Percentiles rank a stretch among this genome's conserved stretches.
Evolutionary conservation across 306 rosid species (phyloP).

Genomic region (Luffa acutangula): DNA sequence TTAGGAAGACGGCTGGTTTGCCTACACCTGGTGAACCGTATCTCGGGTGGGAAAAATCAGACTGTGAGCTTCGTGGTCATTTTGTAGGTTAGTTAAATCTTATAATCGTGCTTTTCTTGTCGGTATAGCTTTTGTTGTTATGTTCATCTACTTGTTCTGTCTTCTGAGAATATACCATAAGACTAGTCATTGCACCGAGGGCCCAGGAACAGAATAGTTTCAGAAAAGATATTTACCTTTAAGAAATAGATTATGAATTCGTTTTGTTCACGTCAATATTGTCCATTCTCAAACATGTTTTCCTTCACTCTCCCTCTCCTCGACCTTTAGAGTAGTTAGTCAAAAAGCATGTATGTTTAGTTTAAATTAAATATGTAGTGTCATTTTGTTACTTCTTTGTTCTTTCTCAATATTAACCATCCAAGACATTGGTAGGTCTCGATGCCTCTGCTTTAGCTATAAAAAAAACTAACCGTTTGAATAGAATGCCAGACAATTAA

Average conservation of each 20-base stretch:
- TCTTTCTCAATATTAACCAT: neutral
- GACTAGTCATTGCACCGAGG: neutral
- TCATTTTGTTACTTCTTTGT: neutral
- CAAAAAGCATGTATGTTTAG: neutral
- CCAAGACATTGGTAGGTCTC: neutral
- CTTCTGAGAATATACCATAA: neutral
- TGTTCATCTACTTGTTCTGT: neutral
- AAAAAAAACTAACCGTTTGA: neutral
- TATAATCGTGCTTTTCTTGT: conserved; percentile 1
- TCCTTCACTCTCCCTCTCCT: neutral
- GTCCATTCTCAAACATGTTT: neutral
- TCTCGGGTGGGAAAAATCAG: conserved; percentile 53
- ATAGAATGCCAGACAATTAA: neutral
- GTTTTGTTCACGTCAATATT: neutral
- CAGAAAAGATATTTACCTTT: neutral
- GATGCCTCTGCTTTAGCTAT: neutral
- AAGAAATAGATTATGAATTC: neutral
- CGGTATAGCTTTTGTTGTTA: neutral
- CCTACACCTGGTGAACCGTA: conserved; percentile 56
- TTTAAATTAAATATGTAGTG: neutral
- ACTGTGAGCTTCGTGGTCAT: conserved; percentile 70
- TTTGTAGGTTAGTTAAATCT: conserved; percentile 51
- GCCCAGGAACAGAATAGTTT: neutral
- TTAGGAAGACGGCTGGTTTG: conserved; percentile 67
- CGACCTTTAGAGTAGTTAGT: neutral